These are phyloP conservation scores for Pythium apleroticum DNA, from an alignment of 352 stramenopile genomes.

Conservation along the genomic window DNA sequence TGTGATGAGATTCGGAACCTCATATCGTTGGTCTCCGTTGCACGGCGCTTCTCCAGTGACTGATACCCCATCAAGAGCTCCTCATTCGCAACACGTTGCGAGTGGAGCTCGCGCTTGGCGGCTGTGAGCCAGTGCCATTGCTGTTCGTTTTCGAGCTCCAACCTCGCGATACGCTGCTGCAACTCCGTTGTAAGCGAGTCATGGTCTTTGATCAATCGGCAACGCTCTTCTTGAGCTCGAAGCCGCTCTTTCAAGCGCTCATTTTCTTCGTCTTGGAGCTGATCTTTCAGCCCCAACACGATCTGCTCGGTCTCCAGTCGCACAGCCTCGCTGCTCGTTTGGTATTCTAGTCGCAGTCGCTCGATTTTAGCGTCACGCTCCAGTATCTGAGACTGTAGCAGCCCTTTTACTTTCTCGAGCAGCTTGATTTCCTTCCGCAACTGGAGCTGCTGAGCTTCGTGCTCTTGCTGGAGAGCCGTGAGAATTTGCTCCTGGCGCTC, in stretches of 20 bases:
- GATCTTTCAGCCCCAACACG: conserved; percentile 37
- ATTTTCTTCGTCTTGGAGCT: conserved; percentile 36
- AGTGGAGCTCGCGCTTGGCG: conserved; percentile 57
- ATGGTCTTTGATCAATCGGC: conserved; percentile 51
- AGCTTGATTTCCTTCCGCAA: conserved; percentile 52
- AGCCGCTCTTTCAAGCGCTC: conserved; percentile 35
- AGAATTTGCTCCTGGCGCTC: conserved; percentile 55
- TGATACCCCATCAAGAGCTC: conserved; percentile 61
- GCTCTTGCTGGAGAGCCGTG: conserved; percentile 44
- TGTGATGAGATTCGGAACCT: conserved; percentile 67
- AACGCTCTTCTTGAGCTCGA: conserved; percentile 32
- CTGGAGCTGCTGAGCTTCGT: conserved; percentile 39
- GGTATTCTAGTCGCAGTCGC: conserved; percentile 45
- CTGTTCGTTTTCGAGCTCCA: conserved; percentile 39
- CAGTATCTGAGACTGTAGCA: conserved; percentile 39
- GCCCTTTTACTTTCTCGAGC: conserved; percentile 37
- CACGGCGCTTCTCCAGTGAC: conserved; percentile 68
- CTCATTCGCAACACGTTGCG: conserved; percentile 69
- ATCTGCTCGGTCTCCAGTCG: conserved; percentile 45
- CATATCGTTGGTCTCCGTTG: conserved; percentile 79
- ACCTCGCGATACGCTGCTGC: conserved; percentile 33
- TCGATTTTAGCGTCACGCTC: conserved; percentile 35
- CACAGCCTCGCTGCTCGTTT: conserved; percentile 49
- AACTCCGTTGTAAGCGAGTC: conserved; percentile 38
- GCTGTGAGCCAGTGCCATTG: conserved; percentile 74